A percentile compares a stretch with the other conserved stretches of the same genome.
phyloP scores from a whole-genome alignment of 768 basidiomycete species.

The Lentinula edodes region DNA sequence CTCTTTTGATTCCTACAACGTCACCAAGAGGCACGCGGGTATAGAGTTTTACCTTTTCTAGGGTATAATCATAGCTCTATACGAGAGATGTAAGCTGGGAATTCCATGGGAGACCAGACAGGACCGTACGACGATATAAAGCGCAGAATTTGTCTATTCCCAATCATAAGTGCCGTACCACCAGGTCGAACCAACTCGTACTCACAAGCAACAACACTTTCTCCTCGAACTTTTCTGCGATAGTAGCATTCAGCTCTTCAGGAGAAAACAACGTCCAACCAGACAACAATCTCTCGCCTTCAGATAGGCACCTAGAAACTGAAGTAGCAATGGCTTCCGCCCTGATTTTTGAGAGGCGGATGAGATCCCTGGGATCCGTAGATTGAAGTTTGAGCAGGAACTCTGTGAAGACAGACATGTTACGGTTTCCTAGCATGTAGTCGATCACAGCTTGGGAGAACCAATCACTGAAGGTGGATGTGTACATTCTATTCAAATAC shows the following conservation, averaged over 20 bases:
- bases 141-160: slow-evolving; percentile 36
- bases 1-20: slow-evolving; percentile 74
- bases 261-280: slow-evolving; percentile 96
- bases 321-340: slow-evolving; percentile 91
- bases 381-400: slow-evolving; percentile 85
- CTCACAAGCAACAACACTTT: slow-evolving; percentile 85
- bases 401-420: slow-evolving; percentile 85
- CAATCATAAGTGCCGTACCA: background rate
- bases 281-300: slow-evolving; percentile 70
- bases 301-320: slow-evolving; percentile 66
- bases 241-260: slow-evolving; percentile 61
- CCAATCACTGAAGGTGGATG: slow-evolving; percentile 91
- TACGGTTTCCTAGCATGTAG: slow-evolving; percentile 85
- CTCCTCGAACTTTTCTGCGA: slow-evolving; percentile 86
- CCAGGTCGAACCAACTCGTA: slow-evolving; percentile 6
- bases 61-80: slow-evolving; percentile 89
- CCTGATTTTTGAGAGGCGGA: slow-evolving; percentile 83
- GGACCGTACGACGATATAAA: slow-evolving; percentile 66
- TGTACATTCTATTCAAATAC: slow-evolving; percentile 60
- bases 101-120: background rate
- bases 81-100: background rate
- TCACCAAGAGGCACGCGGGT: slow-evolving; percentile 85
- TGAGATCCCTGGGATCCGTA: slow-evolving; percentile 87
- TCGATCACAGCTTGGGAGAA: slow-evolving; percentile 96
- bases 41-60: slow-evolving; percentile 88